These are phyloP conservation scores for Dendrobium huoshanense DNA, from an alignment of 106 monocot species.

Conservation along the genomic window DNA sequence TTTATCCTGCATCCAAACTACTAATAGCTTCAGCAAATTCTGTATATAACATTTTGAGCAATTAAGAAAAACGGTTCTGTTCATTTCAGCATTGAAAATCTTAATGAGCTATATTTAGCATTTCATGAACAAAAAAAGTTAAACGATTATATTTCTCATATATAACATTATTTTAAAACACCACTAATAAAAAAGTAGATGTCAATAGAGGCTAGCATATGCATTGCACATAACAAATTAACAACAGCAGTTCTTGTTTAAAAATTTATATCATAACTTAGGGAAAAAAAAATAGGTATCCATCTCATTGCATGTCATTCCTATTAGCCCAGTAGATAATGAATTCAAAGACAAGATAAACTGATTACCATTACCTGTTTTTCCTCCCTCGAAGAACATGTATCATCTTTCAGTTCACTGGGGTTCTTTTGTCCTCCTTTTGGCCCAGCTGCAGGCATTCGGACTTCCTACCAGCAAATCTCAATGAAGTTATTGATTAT, in stretches of 20 bases:
- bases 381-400: constrained; percentile 77
- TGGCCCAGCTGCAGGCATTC: constrained; percentile 87
- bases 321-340: not conserved
- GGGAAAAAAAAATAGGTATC: not conserved
- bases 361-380: constrained; percentile 45
- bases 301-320: not conserved
- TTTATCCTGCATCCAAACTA: not conserved
- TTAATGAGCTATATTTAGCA: not conserved
- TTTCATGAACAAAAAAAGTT: not conserved
- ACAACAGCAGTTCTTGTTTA: not conserved
- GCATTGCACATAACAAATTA: not conserved
- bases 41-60: not conserved
- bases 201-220: not conserved
- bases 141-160: not conserved
- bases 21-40: not conserved
- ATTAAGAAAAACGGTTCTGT: not conserved
- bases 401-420: constrained; percentile 80
- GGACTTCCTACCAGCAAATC: constrained; percentile 62
- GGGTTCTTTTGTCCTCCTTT: constrained; percentile 77
- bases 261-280: not conserved
- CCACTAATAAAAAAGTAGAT: not conserved
- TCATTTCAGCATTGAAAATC: not conserved
- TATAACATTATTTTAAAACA: not conserved
- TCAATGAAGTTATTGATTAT: not conserved
- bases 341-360: not conserved